Conservation (phyloP, 257 asterid species). For the Solanum rostratum region DNA sequence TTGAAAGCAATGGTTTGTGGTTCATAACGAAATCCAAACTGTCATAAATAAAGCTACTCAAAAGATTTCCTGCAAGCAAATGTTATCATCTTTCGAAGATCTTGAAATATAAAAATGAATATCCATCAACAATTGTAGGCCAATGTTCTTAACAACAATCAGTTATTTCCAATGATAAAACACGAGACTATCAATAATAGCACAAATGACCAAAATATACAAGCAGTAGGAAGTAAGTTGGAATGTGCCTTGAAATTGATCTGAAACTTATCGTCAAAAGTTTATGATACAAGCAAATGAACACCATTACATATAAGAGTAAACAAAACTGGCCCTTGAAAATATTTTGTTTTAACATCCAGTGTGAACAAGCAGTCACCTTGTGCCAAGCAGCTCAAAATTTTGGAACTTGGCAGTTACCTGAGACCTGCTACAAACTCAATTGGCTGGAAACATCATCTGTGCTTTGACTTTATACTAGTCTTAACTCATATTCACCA, state of each 20-base stretch:
- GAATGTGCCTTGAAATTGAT: not conserved
- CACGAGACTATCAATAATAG: not conserved
- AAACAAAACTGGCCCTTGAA: not conserved
- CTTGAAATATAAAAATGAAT: not conserved
- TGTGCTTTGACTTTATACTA: slow-evolving; percentile 16
- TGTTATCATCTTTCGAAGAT: not conserved
- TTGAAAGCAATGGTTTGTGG: too few relatives aligned
- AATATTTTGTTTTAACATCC: not conserved
- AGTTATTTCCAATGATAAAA: not conserved
- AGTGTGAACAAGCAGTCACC: not conserved
- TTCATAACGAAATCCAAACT: not conserved
- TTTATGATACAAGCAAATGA: not conserved
- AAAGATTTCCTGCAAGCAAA: not conserved
- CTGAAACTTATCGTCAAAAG: not conserved
- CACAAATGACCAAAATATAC: not conserved
- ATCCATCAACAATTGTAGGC: not conserved
- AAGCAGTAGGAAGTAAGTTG: not conserved
- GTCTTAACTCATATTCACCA: slow-evolving; percentile 81
- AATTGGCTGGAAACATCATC: not conserved
- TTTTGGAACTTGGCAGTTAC: too few relatives aligned
- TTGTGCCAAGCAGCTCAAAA: not conserved
- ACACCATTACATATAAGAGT: not conserved
- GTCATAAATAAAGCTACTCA: not conserved
- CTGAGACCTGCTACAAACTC: not conserved
- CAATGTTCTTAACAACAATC: not conserved